phyloP scores from a whole-genome alignment of 2,329 filamentous ascomycete genomes.

The Trichoderma sp. region DNA sequence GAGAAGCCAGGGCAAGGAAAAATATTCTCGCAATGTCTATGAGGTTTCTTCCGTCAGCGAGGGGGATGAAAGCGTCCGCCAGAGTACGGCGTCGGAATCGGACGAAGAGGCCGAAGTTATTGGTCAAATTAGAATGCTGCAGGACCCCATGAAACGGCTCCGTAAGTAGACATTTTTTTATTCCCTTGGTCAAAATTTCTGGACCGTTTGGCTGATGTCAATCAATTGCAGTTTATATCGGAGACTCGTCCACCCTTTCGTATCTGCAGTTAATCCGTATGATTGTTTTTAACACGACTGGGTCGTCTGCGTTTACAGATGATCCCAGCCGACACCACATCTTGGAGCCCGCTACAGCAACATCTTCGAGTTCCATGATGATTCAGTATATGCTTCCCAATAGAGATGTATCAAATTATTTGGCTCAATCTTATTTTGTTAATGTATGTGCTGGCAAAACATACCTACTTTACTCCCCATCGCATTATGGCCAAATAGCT shows the following conservation, averaged over 20 bases:
- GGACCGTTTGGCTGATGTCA: conserved; percentile 22
- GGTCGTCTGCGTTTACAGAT: conserved; percentile 57
- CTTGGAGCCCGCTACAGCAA: conserved; percentile 53
- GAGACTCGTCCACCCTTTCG: conserved; percentile 63
- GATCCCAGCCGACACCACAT: conserved; percentile 60
- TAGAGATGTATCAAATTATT: conserved; percentile 51
- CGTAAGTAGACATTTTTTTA: conserved; percentile 42
- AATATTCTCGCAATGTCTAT: not conserved
- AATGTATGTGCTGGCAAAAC: conserved; percentile 46
- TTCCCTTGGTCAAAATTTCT: not conserved
- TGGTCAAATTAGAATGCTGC: conserved; percentile 58
- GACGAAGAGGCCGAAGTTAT: conserved; percentile 60
- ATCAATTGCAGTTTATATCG: conserved; percentile 54
- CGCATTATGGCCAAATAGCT: not conserved
- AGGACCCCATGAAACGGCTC: conserved; percentile 58
- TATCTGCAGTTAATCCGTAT: conserved; percentile 62
- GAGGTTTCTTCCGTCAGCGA: conserved; percentile 12
- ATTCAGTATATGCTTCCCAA: conserved; percentile 48
- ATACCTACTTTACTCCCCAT: not conserved
- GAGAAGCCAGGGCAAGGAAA: conserved; percentile 6
- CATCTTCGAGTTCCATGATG: conserved; percentile 34
- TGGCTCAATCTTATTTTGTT: conserved; percentile 55
- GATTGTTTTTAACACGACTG: conserved; percentile 57
- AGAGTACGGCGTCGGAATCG: conserved; percentile 35
- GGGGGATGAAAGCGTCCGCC: conserved; percentile 31